phyloP scores from a whole-genome alignment of 352 stramenopile species.

The Globisporangium orthogonon region DNA sequence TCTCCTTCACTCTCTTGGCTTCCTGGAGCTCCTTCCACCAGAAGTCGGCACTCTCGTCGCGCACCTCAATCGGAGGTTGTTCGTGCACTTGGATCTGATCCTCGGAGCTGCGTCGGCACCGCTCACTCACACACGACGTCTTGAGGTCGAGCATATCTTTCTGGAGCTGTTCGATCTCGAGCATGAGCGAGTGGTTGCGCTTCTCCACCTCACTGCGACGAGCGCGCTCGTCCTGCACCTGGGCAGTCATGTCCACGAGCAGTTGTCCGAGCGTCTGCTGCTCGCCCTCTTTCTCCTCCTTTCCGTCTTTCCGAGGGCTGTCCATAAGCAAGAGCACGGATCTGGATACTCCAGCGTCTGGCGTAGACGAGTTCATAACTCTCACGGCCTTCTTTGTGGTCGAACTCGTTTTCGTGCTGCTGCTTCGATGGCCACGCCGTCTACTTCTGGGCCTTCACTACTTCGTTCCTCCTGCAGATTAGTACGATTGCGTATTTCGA shows the following conservation, averaged over 20 bases:
- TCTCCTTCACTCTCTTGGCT: constrained; percentile 44
- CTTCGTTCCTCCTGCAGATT: too few relatives aligned
- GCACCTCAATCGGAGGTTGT: background rate
- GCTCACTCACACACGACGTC: constrained; percentile 19
- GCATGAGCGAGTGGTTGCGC: constrained; percentile 57
- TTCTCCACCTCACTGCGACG: constrained; percentile 48
- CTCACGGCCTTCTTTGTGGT: too few relatives aligned
- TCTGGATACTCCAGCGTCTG: background rate
- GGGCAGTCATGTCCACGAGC: constrained; percentile 55
- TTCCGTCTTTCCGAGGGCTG: constrained; percentile 2
- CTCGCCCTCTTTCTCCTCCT: constrained; percentile 2
- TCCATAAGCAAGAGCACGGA: constrained; percentile 12
- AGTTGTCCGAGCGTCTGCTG: constrained; percentile 25
- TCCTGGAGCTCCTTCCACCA: constrained; percentile 58
- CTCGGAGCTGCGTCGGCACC: constrained; percentile 11
- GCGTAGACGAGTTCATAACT: too few relatives aligned
- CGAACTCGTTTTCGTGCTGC: too few relatives aligned
- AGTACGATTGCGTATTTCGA: too few relatives aligned
- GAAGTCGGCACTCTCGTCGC: constrained; percentile 28
- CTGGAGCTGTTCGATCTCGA: constrained; percentile 66
- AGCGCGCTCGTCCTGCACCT: constrained; percentile 50
- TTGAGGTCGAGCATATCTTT: constrained; percentile 50
- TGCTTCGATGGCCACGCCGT: too few relatives aligned
- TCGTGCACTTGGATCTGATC: background rate
- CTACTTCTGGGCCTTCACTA: too few relatives aligned